Percentiles rank a stretch among this genome's conserved stretches.
Conservation (phyloP, 352 stramenopile species). For the Blastocystis sp. region DNA sequence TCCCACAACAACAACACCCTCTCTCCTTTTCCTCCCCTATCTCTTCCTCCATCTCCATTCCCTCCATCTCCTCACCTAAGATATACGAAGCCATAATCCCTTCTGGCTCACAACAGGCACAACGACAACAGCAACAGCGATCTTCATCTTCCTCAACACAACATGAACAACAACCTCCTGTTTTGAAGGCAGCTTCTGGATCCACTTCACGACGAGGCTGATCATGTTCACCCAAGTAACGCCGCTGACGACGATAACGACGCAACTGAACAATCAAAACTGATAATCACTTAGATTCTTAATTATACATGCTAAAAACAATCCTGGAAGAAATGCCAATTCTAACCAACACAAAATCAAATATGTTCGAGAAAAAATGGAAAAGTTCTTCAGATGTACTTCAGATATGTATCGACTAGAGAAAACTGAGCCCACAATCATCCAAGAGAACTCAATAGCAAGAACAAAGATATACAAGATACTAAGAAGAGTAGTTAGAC, state of each 20-base stretch:
- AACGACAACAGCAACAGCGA: constrained; percentile 31
- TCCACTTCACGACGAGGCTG: background rate
- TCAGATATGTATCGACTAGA: background rate
- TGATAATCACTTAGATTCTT: background rate
- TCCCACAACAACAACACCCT: background rate
- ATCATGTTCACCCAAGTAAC: background rate
- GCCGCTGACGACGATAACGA: background rate
- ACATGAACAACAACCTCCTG: constrained; percentile 21
- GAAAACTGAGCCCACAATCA: constrained; percentile 15
- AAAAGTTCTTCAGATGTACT: background rate
- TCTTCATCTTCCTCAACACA: constrained; percentile 27
- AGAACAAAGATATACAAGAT: constrained; percentile 30
- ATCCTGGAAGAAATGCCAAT: background rate
- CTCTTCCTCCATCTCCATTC: background rate
- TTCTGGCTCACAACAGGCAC: constrained; percentile 18
- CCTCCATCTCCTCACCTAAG: background rate
- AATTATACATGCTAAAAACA: background rate
- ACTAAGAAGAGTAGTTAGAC: constrained; percentile 4
- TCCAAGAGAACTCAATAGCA: constrained; percentile 25
- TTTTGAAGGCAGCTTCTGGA: background rate
- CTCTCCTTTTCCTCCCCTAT: background rate
- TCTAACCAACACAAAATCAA: constrained; percentile 13
- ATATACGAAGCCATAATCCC: background rate
- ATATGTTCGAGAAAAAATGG: background rate
- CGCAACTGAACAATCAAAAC: constrained; percentile 18